Conservation (phyloP, 495 filamentous ascomycete genomes). For the Neurospora sp. region DNA sequence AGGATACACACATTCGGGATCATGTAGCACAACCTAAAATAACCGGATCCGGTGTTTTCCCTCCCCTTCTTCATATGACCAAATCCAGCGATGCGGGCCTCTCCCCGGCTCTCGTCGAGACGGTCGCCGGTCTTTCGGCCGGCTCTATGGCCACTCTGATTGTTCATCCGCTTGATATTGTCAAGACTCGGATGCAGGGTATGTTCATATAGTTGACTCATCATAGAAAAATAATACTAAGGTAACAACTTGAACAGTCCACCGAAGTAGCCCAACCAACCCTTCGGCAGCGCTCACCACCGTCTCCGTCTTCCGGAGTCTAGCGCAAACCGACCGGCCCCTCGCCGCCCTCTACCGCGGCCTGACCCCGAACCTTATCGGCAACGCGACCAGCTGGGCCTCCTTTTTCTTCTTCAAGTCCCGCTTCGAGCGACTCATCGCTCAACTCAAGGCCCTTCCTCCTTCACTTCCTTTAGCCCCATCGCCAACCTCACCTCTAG, state of each 20-base stretch:
- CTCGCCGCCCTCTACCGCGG: conserved; percentile 74
- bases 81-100: conserved; percentile 37
- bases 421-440: conserved; percentile 30
- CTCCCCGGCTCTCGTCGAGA: conserved; percentile 74
- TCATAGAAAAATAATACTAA: background rate
- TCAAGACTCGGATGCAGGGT: conserved; percentile 95
- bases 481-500: background rate
- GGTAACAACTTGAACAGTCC: conserved; percentile 14
- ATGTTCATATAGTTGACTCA: conserved; percentile 3
- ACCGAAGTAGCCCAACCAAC: conserved; percentile 25
- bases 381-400: conserved; percentile 84
- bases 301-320: conserved; percentile 32
- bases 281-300: conserved; percentile 24
- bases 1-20: conserved; percentile 9
- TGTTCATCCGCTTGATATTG: conserved; percentile 81
- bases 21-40: background rate
- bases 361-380: conserved; percentile 77
- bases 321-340: conserved; percentile 32
- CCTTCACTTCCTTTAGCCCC: background rate
- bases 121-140: conserved; percentile 80
- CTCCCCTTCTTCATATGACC: conserved; percentile 26
- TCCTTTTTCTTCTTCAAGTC: conserved; percentile 73
- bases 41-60: background rate
- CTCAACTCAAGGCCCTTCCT: conserved; percentile 10
- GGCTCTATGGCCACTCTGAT: conserved; percentile 75